Evolutionary conservation across 805 yeast species (phyloP), one percentile per base, ranked within the genome.

Genomic region (Kregervanrija pseudodelftensis): DNA sequence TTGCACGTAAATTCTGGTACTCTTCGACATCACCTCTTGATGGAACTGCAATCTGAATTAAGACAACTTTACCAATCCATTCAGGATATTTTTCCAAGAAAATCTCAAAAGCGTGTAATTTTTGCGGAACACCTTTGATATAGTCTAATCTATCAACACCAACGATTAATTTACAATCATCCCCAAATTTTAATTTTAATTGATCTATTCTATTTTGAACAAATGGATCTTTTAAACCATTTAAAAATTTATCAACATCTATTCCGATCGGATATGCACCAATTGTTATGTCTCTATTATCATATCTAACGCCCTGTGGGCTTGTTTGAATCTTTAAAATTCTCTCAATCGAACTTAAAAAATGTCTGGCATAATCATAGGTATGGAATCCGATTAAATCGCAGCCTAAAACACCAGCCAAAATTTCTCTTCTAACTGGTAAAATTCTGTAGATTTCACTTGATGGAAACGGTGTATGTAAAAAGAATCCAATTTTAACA

Each of bases 201-300:
- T 76, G 77, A 32, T 65, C 56, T 47, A 91, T 79, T 54, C 99
- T 74, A 28, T 76, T 63, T 38, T 76, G 72, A 4, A 90, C 97
- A 4, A 68, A 56, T 1, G 70, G 74, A 48, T 76, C 73, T 51
- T 79, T 70, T 53, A 93, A 65, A 0, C 96, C 98, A 16, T 80
- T 85, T 12, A 83, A 68, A 63, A 93, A 93, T 53, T 86, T 87
- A 47, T 88, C 95, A 16, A 89, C 95, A 59, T 93, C 99, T 48
- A 93, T 93, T 46, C 99, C 99, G 53, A 93, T 93, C n/a, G 99
- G 99, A 75, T 90, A 91, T 0, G 98, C 97, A 17, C 97, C 96
- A 33, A 93, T 88, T 30, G 79, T 78, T 39, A 93, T 91, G 48
- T 79, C 77, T 42, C 91, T 70, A 30, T 87, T 85, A 37, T 79